phyloP scores from a whole-genome alignment of 768 basidiomycete species.

The Panaeolus papilionaceus region DNA sequence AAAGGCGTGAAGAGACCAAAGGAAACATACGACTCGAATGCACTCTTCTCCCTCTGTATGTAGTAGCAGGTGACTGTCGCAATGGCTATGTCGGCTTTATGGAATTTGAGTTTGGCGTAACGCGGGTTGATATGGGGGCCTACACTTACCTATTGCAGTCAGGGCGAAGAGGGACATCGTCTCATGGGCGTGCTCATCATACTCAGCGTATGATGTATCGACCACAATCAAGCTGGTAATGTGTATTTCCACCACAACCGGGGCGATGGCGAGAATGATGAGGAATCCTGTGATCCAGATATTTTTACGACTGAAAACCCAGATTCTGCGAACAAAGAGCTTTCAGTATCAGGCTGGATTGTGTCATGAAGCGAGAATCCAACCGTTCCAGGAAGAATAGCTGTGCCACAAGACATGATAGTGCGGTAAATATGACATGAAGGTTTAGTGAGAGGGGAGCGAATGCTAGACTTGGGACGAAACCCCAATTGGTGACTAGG shows the following conservation, averaged over 20 bases:
- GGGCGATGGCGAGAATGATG: background rate
- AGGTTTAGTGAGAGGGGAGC: background rate
- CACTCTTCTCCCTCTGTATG: background rate
- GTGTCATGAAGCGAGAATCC: background rate
- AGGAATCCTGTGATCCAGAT: background rate
- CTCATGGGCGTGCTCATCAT: background rate
- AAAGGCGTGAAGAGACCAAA: background rate
- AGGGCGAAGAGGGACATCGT: background rate
- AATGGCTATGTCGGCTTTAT: background rate
- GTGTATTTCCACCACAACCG: background rate
- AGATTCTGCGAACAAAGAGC: background rate
- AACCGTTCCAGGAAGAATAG: background rate
- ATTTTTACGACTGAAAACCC: constrained; percentile 1
- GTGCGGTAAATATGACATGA: background rate
- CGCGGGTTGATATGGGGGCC: no score
- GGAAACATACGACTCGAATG: background rate
- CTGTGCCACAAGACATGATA: constrained; percentile 1
- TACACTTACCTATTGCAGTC: background rate
- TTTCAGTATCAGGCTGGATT: background rate
- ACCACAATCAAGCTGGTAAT: constrained; percentile 1
- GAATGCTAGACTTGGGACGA: background rate
- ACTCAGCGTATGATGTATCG: background rate
- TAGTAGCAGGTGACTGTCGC: background rate
- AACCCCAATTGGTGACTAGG: constrained; percentile 7
- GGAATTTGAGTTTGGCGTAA: background rate